phyloP scores from a whole-genome alignment of 2,329 filamentous ascomycete species.

The Herpotrichia juniperi region DNA sequence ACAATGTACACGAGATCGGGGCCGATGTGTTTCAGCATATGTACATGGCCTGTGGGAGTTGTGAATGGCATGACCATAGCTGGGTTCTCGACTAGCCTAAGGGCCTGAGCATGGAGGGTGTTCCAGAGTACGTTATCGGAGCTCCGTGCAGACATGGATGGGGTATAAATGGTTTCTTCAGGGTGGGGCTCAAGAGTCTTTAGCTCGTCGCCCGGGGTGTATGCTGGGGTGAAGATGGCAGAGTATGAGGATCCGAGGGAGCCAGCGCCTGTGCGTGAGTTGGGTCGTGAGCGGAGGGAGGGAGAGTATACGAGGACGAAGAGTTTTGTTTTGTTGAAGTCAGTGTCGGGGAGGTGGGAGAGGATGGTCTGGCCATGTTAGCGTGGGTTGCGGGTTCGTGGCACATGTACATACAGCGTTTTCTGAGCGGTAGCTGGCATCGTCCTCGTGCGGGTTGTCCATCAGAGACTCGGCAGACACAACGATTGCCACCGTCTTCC shows the following conservation, averaged over 20 bases:
- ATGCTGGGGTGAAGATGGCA: constrained; percentile 75
- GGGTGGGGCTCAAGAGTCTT: constrained; percentile 52
- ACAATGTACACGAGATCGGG: constrained; percentile 89
- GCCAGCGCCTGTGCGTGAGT: constrained; percentile 54
- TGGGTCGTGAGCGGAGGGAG: constrained; percentile 69
- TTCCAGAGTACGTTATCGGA: constrained; percentile 67
- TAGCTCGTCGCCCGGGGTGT: constrained; percentile 68
- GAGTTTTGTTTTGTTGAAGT: constrained; percentile 75
- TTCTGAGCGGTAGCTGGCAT: constrained; percentile 67
- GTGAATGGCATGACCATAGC: constrained; percentile 89
- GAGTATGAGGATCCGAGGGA: constrained; percentile 83
- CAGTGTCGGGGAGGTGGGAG: constrained; percentile 81
- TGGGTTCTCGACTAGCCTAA: constrained; percentile 80
- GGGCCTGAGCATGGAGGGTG: constrained; percentile 79
- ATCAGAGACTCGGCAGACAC: constrained; percentile 77
- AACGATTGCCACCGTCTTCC: constrained; percentile 84
- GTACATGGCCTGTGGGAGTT: constrained; percentile 78
- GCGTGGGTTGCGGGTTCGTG: constrained; percentile 6
- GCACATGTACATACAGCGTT: constrained; percentile 71
- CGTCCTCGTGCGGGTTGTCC: constrained; percentile 61
- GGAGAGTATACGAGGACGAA: constrained; percentile 92
- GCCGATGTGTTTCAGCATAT: constrained; percentile 83
- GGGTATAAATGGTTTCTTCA: constrained; percentile 47
- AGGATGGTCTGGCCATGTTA: constrained; percentile 65
- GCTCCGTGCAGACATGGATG: constrained; percentile 40